These are phyloP conservation scores for Allodekkera sacchari DNA, from an alignment of 805 yeast species.

Conservation along the genomic window DNA sequence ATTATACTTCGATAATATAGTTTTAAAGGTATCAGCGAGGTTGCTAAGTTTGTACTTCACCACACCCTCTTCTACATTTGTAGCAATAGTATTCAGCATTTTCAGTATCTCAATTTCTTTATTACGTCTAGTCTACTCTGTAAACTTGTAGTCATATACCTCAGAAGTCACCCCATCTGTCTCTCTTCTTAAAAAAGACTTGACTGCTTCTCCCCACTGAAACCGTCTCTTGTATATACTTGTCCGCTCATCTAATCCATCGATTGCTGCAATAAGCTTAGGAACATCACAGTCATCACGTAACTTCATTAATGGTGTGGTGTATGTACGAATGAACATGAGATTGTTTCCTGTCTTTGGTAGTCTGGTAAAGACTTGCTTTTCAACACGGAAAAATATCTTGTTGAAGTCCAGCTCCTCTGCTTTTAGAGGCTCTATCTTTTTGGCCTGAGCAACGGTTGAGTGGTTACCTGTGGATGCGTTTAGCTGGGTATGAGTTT, in stretches of 20 bases:
- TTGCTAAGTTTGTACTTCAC: no score
- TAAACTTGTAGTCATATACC: constrained; percentile 15
- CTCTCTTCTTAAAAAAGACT: constrained; percentile 30
- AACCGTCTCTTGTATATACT: constrained; percentile 54
- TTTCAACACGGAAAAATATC: constrained; percentile 51
- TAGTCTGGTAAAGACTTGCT: constrained; percentile 47
- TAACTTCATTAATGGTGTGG: constrained; percentile 41
- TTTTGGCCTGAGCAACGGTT: constrained; percentile 25
- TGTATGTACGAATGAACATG: constrained; percentile 50
- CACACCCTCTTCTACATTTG: no score
- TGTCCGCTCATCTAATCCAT: constrained; percentile 50
- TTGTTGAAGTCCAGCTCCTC: constrained; percentile 33
- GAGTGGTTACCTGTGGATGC: constrained; percentile 39
- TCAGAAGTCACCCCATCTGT: constrained; percentile 26
- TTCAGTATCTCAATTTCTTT: no score
- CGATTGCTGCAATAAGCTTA: constrained; percentile 55
- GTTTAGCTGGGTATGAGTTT: constrained; percentile 45
- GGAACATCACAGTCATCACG: constrained; percentile 34
- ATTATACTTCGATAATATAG: no score
- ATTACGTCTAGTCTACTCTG: no score
- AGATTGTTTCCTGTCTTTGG: constrained; percentile 38
- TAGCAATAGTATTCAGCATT: no score
- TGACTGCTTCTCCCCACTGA: constrained; percentile 66
- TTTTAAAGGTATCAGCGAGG: no score
- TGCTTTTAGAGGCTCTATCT: constrained; percentile 26